Conservation (phyloP, 73 alveolate species). For the Urostyla sp. region DNA sequence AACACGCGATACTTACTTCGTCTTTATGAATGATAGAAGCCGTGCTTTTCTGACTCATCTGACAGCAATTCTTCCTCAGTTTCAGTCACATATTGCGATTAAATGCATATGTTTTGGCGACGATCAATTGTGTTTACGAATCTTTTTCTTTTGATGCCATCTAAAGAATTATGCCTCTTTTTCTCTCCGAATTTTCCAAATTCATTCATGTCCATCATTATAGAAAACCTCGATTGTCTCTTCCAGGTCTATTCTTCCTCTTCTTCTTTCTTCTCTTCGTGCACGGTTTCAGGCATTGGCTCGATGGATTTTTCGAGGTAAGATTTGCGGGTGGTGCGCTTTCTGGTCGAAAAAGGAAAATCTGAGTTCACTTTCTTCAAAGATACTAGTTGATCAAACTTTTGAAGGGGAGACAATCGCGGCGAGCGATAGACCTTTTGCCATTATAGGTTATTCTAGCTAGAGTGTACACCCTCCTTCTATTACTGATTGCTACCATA, state of each 20-base stretch:
- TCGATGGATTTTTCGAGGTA: constrained; percentile 11
- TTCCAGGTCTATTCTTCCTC: neutral
- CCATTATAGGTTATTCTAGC: no score
- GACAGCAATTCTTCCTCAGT: constrained; percentile 29
- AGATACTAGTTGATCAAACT: neutral
- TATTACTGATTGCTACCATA: no score
- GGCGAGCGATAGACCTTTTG: no score
- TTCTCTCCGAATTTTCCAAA: constrained; percentile 12
- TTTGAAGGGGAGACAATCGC: no score
- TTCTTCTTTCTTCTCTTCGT: constrained; percentile 30
- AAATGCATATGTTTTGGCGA: neutral
- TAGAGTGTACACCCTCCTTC: no score
- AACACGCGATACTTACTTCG: no score
- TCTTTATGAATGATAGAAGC: neutral
- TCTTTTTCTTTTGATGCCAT: constrained; percentile 15
- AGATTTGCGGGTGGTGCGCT: constrained; percentile 12
- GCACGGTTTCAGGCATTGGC: constrained; percentile 28
- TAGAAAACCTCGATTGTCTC: constrained; percentile 4
- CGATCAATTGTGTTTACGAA: neutral
- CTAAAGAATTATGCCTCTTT: constrained; percentile 23
- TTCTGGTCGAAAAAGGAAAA: constrained; percentile 11
- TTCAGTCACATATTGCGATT: constrained; percentile 39
- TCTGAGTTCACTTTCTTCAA: constrained; percentile 24
- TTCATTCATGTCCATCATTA: constrained; percentile 39
- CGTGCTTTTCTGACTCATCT: constrained; percentile 17